Evolutionary conservation across 805 yeast genomes (phyloP).

Genomic region (Zygosaccharomyces bailii): DNA sequence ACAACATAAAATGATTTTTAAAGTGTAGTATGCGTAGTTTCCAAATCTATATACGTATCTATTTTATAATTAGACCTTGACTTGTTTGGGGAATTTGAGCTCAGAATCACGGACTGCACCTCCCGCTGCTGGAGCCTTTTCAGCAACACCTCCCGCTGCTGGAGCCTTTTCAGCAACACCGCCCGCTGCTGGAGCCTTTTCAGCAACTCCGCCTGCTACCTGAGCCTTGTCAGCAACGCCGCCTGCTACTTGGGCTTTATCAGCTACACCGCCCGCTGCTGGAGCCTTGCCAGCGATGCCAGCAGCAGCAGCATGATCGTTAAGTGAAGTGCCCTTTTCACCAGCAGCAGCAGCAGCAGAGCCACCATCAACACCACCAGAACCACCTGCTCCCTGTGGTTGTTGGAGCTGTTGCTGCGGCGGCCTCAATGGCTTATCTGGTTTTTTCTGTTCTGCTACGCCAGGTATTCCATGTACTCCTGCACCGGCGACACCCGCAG

Average conservation of each 20-base stretch:
- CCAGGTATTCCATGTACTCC: neutral
- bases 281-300: conserved; percentile 1
- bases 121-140: neutral
- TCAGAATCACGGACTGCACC: neutral
- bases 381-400: conserved; percentile 1
- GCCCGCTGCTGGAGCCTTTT: neutral
- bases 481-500: conserved; percentile 8
- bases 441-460: conserved; percentile 1
- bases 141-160: neutral
- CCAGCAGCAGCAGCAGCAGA: conserved; percentile 8
- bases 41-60: neutral
- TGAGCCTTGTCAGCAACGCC: neutral
- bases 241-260: neutral
- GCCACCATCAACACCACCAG: conserved; percentile 12
- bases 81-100: conserved; percentile 2
- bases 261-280: neutral
- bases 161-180: neutral
- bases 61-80: neutral
- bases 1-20: conserved; percentile 22
- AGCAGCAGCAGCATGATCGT: too few species aligned
- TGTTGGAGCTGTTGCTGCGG: conserved; percentile 6
- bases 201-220: neutral
- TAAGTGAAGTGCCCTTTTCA: too few species aligned
- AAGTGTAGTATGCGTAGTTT: neutral
- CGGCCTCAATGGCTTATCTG: conserved; percentile 1